Evolutionary conservation across 2,329 filamentous ascomycete species (phyloP), one percentile per base, ranked within the genome.

Genomic region (Fusarium papillatum): DNA sequence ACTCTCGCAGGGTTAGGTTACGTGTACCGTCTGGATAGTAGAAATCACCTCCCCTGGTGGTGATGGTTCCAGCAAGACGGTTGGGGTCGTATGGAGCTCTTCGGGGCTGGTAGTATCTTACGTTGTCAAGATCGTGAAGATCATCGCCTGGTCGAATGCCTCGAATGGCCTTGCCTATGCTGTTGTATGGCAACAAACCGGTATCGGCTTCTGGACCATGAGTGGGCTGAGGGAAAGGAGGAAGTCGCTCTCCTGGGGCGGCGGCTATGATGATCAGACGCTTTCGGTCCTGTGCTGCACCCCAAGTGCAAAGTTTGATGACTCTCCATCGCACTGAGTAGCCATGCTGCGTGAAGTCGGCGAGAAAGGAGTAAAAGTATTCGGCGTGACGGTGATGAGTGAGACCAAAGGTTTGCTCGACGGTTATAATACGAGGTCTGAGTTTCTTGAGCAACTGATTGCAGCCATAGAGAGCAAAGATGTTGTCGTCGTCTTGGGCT

Each of bases 361-460:
- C 85, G 4, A 97, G 84, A 0, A 96, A 82, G 0, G 87, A 83
- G 46, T 88, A 86, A 59, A 95, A 92, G 64, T 89, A 92, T 0
- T 85, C 82, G 14, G 84, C 81, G 66, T 93, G 91, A 1, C 86
- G 82, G 0, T 88, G 83, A 26, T 87, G 85, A 0, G 90, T 82
- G 1, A 97, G 88, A 0, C 94, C 95, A 64, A 91, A 92, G 0
- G 95, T 96, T 79, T 98, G 93, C 78, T 98, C 95, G 1, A 97
- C 85, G 0, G 95, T 97, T 2, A 95, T 89, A 0, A 97, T 80
- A 0, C 95, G 88, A 0, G 95, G 95, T 0, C 87, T 89, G 0
- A 89, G 81, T 41, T 88, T 88, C 7, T 88, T 83, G 1, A 96
- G 83, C 0, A 95, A 82, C 5, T 88, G 82, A 1, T 86, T 83